Conservation (phyloP, 2,329 filamentous ascomycete genomes). For the Samsoniella hepiali region DNA sequence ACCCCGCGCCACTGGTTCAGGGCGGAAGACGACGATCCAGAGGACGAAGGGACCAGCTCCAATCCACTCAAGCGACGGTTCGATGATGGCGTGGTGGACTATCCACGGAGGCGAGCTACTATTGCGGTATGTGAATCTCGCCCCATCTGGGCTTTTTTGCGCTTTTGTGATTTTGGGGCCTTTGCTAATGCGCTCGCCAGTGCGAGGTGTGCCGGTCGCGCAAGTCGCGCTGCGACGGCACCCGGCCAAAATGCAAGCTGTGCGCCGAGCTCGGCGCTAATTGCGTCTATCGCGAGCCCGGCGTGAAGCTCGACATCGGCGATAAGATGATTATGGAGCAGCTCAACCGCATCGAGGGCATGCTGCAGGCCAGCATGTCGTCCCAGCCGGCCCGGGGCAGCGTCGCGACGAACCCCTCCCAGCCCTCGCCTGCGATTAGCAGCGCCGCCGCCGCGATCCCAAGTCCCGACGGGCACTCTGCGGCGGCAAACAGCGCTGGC, state of each 20-base stretch:
- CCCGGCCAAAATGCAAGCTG: conserved; percentile 78
- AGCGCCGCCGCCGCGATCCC: conserved; percentile 60
- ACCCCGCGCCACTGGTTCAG: neutral
- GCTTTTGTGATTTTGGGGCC: neutral
- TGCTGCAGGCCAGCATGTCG: conserved; percentile 69
- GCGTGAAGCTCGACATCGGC: conserved; percentile 81
- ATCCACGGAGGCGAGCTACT: conserved; percentile 61
- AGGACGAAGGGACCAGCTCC: conserved; percentile 29
- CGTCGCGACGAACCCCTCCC: conserved; percentile 42
- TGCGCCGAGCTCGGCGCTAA: conserved; percentile 79
- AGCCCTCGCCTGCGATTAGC: conserved; percentile 63
- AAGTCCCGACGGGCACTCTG: conserved; percentile 46
- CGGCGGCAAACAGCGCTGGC: neutral
- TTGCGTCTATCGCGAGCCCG: conserved; percentile 80
- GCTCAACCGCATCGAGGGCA: conserved; percentile 70
- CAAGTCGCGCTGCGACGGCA: conserved; percentile 76
- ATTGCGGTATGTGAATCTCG: conserved; percentile 55
- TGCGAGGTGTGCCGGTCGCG: conserved; percentile 79
- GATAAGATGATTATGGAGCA: conserved; percentile 83
- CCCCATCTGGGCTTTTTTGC: neutral
- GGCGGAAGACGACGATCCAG: conserved; percentile 15
- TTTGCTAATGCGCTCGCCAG: conserved; percentile 40
- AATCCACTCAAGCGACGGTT: conserved; percentile 61
- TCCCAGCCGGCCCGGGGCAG: conserved; percentile 42
- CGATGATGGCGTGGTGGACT: conserved; percentile 59